Conservation (phyloP, 352 stramenopile species). For the Phytophthora palmivora region DNA sequence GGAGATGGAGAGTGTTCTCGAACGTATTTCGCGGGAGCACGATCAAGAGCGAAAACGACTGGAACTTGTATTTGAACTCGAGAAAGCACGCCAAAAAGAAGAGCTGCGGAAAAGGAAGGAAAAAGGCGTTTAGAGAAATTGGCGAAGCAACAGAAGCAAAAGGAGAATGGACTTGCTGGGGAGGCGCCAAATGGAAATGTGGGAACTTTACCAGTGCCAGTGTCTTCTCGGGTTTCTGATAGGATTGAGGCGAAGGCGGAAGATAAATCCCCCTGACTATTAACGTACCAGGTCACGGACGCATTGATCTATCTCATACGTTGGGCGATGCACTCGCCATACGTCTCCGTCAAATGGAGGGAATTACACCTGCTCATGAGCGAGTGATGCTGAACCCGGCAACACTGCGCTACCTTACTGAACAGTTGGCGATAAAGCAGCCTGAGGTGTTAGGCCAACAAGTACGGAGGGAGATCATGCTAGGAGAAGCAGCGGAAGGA, state of each 20-base stretch:
- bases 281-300: conserved; percentile 50
- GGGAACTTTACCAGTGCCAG: conserved; percentile 23
- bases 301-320: conserved; percentile 57
- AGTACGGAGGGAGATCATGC: conserved; percentile 40
- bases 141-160: conserved; percentile 56
- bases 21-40: conserved; percentile 72
- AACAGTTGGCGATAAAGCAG: conserved; percentile 60
- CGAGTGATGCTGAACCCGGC: conserved; percentile 64
- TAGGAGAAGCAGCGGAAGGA: conserved; percentile 47
- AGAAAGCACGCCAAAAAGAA: conserved; percentile 75
- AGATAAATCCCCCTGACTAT: conserved; percentile 31
- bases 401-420: conserved; percentile 61
- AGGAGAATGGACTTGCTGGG: conserved; percentile 11
- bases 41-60: conserved; percentile 67
- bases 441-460: conserved; percentile 24
- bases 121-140: conserved; percentile 58
- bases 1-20: conserved; percentile 65
- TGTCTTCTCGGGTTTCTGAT: conserved; percentile 21
- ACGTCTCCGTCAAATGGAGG: conserved; percentile 48
- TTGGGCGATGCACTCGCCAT: conserved; percentile 59
- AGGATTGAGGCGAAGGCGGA: conserved; percentile 43
- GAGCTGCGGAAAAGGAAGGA: conserved; percentile 73
- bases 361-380: conserved; percentile 25
- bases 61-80: conserved; percentile 69
- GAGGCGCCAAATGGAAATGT: conserved; percentile 17